phyloP scores from a whole-genome alignment of 352 stramenopile species.

The Phytophthora megakarya region DNA sequence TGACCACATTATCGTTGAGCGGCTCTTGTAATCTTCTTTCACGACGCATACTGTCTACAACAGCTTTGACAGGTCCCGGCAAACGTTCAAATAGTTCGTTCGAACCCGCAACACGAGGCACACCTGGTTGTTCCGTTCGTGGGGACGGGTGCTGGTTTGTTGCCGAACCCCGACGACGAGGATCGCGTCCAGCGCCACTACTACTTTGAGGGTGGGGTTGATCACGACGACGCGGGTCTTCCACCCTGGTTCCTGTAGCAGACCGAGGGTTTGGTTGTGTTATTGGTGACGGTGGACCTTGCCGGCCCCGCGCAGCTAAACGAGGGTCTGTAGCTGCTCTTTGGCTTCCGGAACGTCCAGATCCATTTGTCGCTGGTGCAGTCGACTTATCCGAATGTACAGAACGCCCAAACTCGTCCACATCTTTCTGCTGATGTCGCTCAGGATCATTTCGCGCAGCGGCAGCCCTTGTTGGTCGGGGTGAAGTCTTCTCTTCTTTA shows the following conservation, averaged over 20 bases:
- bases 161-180: slow-evolving; percentile 39
- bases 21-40: slow-evolving; percentile 58
- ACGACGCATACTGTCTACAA: slow-evolving; percentile 60
- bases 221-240: slow-evolving; percentile 47
- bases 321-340: slow-evolving; percentile 31
- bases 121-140: slow-evolving; percentile 7
- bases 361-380: slow-evolving; percentile 10
- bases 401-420: slow-evolving; percentile 69
- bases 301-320: slow-evolving; percentile 24
- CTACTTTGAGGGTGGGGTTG: slow-evolving; percentile 19
- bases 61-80: slow-evolving; percentile 43
- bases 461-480: slow-evolving; percentile 15
- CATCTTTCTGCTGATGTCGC: slow-evolving; percentile 22
- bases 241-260: slow-evolving; percentile 13
- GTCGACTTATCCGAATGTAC: slow-evolving; percentile 25
- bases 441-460: slow-evolving; percentile 12
- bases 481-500: slow-evolving; percentile 32
- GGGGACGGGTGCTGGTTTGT: slow-evolving; percentile 20
- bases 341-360: slow-evolving; percentile 4
- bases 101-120: slow-evolving; percentile 4
- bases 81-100: slow-evolving; percentile 71
- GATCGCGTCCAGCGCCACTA: slow-evolving; percentile 36
- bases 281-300: slow-evolving; percentile 13
- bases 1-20: slow-evolving; percentile 82
- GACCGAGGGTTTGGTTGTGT: slow-evolving; percentile 5